These are phyloP conservation scores for Tylopilus sp. DNA, from an alignment of 1,284 basidiomycete genomes.

Conservation along the genomic window DNA sequence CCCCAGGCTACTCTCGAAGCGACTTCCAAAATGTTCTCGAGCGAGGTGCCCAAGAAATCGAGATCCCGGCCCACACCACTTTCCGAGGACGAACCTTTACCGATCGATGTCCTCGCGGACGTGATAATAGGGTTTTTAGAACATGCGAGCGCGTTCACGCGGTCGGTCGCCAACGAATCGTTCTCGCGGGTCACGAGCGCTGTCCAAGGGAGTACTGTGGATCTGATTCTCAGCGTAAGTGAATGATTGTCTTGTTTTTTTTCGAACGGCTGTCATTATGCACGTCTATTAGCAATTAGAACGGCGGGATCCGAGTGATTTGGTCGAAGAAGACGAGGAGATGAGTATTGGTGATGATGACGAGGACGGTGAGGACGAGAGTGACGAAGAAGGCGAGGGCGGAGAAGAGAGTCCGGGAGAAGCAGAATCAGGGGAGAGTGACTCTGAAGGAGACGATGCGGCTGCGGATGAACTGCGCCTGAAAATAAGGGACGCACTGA, in stretches of 20 bases:
- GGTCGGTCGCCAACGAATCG: constrained; percentile 76
- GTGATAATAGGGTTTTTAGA: constrained; percentile 87
- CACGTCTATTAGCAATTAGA: constrained; percentile 71
- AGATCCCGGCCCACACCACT: constrained; percentile 20
- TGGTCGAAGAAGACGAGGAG: constrained; percentile 43
- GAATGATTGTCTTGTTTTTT: background rate
- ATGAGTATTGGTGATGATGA: constrained; percentile 34
- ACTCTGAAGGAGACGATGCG: constrained; percentile 44
- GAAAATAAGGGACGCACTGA: constrained; percentile 76
- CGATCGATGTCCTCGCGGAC: constrained; percentile 86
- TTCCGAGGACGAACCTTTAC: constrained; percentile 39
- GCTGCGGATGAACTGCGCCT: constrained; percentile 68
- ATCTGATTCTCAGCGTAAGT: constrained; percentile 81
- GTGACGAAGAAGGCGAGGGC: constrained; percentile 39
- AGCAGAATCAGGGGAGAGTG: constrained; percentile 33
- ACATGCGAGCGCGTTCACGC: constrained; percentile 78
- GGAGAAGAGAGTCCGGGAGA: constrained; percentile 39
- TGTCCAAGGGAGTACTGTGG: constrained; percentile 73
- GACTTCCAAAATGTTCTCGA: constrained; percentile 49
- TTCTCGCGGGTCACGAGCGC: constrained; percentile 74
- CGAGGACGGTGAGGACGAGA: constrained; percentile 22
- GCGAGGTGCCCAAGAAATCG: constrained; percentile 45
- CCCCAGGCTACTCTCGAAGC: constrained; percentile 52
- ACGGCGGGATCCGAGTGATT: constrained; percentile 59
- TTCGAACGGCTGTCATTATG: constrained; percentile 1